Base-by-base conservation (phyloP, 108 stramenopile species). In the Schizochytrium sp. region DNA sequence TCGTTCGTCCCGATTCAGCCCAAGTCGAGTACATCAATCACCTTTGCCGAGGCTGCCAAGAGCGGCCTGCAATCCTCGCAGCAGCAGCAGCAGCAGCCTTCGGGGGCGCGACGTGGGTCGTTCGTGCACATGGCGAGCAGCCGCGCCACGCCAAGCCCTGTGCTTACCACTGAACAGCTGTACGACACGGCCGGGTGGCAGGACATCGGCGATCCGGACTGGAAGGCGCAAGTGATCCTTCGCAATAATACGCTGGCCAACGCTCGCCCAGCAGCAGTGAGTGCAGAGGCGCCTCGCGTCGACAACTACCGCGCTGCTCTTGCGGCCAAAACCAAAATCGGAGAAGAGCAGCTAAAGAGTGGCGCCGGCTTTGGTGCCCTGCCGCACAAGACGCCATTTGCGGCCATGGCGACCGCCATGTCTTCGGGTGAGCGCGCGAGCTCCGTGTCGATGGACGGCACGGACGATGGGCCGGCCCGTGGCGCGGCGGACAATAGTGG, bases 161-260 rank as follows among this genome's bases (percentile, higher is more conserved):
- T 83, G 19, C 51, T 83, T 10, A 83, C 76, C 19, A 83, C 76
- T 6, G 76, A 83, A 12, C 76, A 83, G 51, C 76, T 83, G 12
- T 83, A 83, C n/a, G 76, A 83, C 51, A 83, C 76, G 45, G 76
- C 76, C 76, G 76, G 76, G 6, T 83, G 76, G 76, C 76, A 83
- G 51, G 76, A 83, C 76, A 47, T 83, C 51, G 23, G 23, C 25
- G 76, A 83, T 23, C 76, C 76, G 48, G 25, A 83, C 3, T 83
- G 76, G 76, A 83, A 83, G 76, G 76, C 76, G 10, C 48, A 47
- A 23, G 76, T 53, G 12, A 23, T 83, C 6, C 6, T 53, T 1
- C 76, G 76, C 48, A 83, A 83, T 34, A 83, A 83, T 45, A 69
- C 63, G 41, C 14, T 69, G 21, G 63, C 63, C 0, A 69, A 69